These are phyloP conservation scores for Vanilla planifolia DNA, from an alignment of 106 monocot genomes.

Conservation along the genomic window DNA sequence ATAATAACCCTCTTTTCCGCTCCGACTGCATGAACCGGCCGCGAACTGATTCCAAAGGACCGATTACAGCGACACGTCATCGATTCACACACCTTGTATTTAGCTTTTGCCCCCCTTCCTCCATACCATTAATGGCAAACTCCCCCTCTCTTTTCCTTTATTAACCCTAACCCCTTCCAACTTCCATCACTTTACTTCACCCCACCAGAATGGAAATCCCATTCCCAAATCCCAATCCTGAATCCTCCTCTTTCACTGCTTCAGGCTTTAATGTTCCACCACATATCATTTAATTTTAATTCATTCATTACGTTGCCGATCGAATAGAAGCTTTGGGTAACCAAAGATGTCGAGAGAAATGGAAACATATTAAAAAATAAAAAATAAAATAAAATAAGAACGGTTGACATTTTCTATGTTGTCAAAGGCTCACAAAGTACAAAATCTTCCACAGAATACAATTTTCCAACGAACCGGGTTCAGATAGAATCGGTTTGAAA, in stretches of 20 bases:
- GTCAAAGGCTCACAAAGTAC: background rate
- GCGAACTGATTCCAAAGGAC: constrained; percentile 12
- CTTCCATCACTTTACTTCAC: background rate
- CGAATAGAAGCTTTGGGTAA: background rate
- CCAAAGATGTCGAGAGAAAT: too few species aligned
- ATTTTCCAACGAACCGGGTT: background rate
- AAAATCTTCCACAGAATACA: background rate
- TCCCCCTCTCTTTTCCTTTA: background rate
- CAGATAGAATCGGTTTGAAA: background rate
- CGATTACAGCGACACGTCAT: constrained; percentile 13
- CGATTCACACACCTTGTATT: background rate
- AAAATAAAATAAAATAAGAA: background rate
- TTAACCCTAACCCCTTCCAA: too few species aligned
- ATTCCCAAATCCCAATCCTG: background rate
- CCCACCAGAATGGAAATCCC: constrained; percentile 1
- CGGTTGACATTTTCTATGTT: background rate
- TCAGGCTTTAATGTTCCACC: constrained; percentile 4
- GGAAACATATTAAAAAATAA: too few species aligned
- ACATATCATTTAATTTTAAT: constrained; percentile 3
- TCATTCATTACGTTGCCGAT: background rate
- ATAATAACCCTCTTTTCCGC: background rate
- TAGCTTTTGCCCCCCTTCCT: background rate
- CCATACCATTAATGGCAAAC: background rate
- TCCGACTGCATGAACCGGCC: constrained; percentile 8
- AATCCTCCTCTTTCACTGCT: constrained; percentile 6